Percentiles rank a stretch among this genome's conserved stretches.
These are phyloP conservation scores for Diaporthe vexans DNA, from an alignment of 2,329 filamentous ascomycete species.

Conservation along the genomic window DNA sequence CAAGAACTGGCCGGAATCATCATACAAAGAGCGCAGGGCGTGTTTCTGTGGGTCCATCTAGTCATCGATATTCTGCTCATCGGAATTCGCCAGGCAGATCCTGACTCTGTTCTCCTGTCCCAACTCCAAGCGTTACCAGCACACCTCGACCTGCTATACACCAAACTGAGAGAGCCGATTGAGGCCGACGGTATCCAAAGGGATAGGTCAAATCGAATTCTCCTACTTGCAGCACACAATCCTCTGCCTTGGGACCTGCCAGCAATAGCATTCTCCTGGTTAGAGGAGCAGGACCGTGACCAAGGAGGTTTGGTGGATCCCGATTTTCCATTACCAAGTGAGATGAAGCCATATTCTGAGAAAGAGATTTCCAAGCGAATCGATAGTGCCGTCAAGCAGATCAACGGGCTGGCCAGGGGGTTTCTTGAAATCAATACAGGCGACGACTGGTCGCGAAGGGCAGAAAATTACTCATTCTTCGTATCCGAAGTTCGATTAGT, in stretches of 20 bases:
- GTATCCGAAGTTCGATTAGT: no score
- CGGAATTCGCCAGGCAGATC: conserved; percentile 8
- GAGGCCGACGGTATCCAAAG: background rate
- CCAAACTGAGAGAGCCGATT: conserved; percentile 11
- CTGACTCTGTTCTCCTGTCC: background rate
- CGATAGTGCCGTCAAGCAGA: background rate
- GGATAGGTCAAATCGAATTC: background rate
- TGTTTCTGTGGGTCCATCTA: conserved; percentile 35
- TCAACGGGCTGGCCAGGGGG: background rate
- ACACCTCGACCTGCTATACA: conserved; percentile 19
- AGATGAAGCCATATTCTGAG: background rate
- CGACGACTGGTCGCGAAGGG: background rate
- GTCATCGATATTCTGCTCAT: conserved; percentile 2
- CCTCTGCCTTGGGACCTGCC: background rate
- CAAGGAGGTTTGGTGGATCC: background rate
- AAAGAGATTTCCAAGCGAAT: background rate
- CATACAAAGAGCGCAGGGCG: background rate
- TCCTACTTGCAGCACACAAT: background rate
- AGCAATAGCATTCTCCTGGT: conserved; percentile 5
- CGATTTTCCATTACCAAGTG: background rate
- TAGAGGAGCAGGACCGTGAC: background rate
- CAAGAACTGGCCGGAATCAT: background rate
- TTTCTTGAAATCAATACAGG: background rate
- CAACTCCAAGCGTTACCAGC: conserved; percentile 1
- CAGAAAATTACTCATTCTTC: no score